phyloP scores from a whole-genome alignment of 1,139 yeast genomes.

The Pichia sp. region DNA sequence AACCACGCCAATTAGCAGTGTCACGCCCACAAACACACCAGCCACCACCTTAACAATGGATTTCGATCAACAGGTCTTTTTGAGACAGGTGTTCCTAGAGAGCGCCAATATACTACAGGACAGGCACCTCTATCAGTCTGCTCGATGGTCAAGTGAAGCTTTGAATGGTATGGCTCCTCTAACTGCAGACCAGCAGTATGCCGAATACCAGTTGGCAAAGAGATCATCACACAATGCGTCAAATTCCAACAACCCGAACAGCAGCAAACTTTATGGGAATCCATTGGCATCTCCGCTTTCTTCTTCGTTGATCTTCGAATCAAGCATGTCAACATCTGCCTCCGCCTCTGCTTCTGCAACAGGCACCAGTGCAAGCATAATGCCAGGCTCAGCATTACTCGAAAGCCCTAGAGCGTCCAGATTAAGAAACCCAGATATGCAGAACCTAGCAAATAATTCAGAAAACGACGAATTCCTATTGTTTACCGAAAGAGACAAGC shows the following conservation, averaged over 20 bases:
- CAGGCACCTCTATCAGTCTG: constrained; percentile 15
- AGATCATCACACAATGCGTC: background rate
- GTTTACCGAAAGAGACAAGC: constrained; percentile 25
- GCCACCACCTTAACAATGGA: constrained; percentile 9
- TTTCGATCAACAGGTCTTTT: constrained; percentile 15
- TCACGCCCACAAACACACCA: no score
- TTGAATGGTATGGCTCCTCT: constrained; percentile 18
- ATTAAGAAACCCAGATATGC: background rate
- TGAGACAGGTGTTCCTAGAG: constrained; percentile 14
- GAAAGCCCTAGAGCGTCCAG: background rate
- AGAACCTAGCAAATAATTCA: background rate
- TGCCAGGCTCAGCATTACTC: background rate
- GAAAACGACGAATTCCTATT: constrained; percentile 11
- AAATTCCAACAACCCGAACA: background rate
- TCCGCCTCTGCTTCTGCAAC: background rate
- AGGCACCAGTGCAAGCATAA: background rate
- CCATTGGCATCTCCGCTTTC: constrained; percentile 12
- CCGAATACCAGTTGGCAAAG: constrained; percentile 14
- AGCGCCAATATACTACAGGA: constrained; percentile 13
- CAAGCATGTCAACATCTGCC: background rate
- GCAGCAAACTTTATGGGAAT: background rate
- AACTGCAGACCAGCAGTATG: constrained; percentile 17
- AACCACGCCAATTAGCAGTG: no score
- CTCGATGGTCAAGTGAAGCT: constrained; percentile 23
- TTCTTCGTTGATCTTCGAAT: constrained; percentile 12